Evolutionary conservation across 1,284 basidiomycete species (phyloP).

Genomic region (Ustilago crameri): DNA sequence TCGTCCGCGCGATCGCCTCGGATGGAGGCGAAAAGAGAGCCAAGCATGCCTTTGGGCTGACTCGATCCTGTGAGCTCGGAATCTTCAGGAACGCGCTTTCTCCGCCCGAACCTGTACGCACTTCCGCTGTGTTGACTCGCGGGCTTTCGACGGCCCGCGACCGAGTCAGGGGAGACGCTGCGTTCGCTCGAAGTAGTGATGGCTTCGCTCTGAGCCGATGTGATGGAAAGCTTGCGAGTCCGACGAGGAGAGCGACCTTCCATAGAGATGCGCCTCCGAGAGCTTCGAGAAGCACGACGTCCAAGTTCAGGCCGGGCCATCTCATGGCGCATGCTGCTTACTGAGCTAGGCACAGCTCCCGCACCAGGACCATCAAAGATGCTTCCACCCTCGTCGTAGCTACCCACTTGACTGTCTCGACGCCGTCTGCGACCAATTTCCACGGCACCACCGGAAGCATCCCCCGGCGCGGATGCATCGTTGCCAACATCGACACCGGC

Average conservation of each 20-base stretch:
- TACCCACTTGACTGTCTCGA: conserved; percentile 64
- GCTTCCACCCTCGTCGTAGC: conserved; percentile 62
- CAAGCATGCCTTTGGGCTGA: conserved; percentile 58
- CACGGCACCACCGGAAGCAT: conserved; percentile 5
- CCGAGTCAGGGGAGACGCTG: conserved; percentile 45
- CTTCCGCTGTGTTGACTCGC: conserved; percentile 53
- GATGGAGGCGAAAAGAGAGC: conserved; percentile 61
- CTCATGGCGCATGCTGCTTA: conserved; percentile 56
- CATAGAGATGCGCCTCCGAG: conserved; percentile 58
- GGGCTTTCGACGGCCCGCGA: conserved; percentile 39
- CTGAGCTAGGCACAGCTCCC: conserved; percentile 63
- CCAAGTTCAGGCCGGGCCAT: conserved; percentile 54
- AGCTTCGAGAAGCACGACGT: conserved; percentile 48
- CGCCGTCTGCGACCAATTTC: conserved; percentile 42
- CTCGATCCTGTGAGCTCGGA: conserved; percentile 31
- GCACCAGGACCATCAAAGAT: conserved; percentile 66
- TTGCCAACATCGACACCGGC: conserved; percentile 28
- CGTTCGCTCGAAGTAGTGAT: conserved; percentile 39
- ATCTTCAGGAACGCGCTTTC: conserved; percentile 33
- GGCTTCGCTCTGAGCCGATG: conserved; percentile 45
- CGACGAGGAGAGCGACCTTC: conserved; percentile 52
- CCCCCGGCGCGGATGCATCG: conserved; percentile 5
- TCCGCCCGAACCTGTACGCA: conserved; percentile 47
- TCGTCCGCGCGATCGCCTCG: conserved; percentile 52
- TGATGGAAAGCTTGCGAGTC: conserved; percentile 37